Conservation (phyloP, 2,329 filamentous ascomycete species). For the Colletotrichum cordylinicola region DNA sequence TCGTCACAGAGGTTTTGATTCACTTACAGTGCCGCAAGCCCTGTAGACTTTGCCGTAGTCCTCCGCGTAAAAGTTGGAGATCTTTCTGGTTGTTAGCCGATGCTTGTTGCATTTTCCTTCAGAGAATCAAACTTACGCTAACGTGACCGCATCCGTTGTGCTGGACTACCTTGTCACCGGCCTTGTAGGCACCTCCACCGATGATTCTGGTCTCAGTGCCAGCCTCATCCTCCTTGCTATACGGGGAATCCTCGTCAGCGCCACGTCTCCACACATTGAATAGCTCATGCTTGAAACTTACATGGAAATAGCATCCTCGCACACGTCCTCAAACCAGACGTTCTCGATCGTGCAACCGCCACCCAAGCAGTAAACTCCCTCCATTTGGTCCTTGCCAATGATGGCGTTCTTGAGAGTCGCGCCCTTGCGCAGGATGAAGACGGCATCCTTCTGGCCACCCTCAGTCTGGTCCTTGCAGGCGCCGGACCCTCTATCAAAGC, state of each 20-base stretch:
- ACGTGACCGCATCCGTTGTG: constrained; percentile 53
- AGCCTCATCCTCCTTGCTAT: constrained; percentile 20
- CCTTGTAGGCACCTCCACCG: constrained; percentile 47
- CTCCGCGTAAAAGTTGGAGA: constrained; percentile 46
- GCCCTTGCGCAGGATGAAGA: constrained; percentile 46
- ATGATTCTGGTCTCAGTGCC: constrained; percentile 29
- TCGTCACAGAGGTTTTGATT: constrained; percentile 18
- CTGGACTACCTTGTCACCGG: constrained; percentile 51
- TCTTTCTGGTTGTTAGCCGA: neutral
- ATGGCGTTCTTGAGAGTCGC: constrained; percentile 53
- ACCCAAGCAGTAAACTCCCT: constrained; percentile 33
- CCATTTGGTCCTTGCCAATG: constrained; percentile 42
- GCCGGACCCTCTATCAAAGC: constrained; percentile 43
- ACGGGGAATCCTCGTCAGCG: neutral
- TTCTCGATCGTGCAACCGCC: constrained; percentile 30
- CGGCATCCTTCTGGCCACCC: constrained; percentile 47
- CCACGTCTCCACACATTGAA: neutral
- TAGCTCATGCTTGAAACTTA: neutral
- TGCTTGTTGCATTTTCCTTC: neutral
- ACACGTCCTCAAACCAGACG: constrained; percentile 31
- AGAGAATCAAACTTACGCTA: constrained; percentile 25
- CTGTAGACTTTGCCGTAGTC: constrained; percentile 52
- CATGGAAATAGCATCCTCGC: constrained; percentile 30
- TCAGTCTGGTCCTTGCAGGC: constrained; percentile 48
- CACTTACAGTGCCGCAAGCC: constrained; percentile 14